A percentile compares a stretch with the other conserved stretches of the same genome.
Conservation (phyloP, 1,284 basidiomycete genomes). For the Athelia sp. region DNA sequence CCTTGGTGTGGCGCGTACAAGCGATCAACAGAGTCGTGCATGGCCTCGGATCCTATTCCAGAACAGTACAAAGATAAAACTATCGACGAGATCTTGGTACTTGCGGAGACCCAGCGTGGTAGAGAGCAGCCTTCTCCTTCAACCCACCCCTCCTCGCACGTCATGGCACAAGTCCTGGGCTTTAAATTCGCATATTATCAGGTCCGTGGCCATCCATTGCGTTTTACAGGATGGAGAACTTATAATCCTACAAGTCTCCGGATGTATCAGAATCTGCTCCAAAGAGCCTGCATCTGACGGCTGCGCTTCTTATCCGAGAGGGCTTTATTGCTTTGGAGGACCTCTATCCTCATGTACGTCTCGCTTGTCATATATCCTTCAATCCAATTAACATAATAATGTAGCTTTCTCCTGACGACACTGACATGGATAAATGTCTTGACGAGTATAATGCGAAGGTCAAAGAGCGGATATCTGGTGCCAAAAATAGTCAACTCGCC, state of each 20-base stretch:
- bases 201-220: slow-evolving; percentile 35
- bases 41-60: slow-evolving; percentile 31
- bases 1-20: slow-evolving; percentile 64
- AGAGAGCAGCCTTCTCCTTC: slow-evolving; percentile 8
- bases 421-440: slow-evolving; percentile 65
- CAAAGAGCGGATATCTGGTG: slow-evolving; percentile 58
- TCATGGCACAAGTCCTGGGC: slow-evolving; percentile 88
- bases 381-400: slow-evolving; percentile 4
- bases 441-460: slow-evolving; percentile 68
- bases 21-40: slow-evolving; percentile 28
- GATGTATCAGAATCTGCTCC: slow-evolving; percentile 61
- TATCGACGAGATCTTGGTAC: slow-evolving; percentile 59
- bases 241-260: slow-evolving; percentile 34
- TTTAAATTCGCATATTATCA: slow-evolving; percentile 95
- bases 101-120: slow-evolving; percentile 37
- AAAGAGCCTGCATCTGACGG: slow-evolving; percentile 72
- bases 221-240: slow-evolving; percentile 9
- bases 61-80: slow-evolving; percentile 51
- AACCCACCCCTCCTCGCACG: slow-evolving; percentile 30
- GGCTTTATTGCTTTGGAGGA: slow-evolving; percentile 84
- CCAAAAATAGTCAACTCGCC: slow-evolving; percentile 76
- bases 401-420: slow-evolving; percentile 73
- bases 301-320: slow-evolving; percentile 87
- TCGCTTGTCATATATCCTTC: slow-evolving; percentile 2
- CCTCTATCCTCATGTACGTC: slow-evolving; percentile 76